Evolutionary conservation across 2,329 filamentous ascomycete genomes (phyloP).

Genomic region (Colletotrichum higginsianum): DNA sequence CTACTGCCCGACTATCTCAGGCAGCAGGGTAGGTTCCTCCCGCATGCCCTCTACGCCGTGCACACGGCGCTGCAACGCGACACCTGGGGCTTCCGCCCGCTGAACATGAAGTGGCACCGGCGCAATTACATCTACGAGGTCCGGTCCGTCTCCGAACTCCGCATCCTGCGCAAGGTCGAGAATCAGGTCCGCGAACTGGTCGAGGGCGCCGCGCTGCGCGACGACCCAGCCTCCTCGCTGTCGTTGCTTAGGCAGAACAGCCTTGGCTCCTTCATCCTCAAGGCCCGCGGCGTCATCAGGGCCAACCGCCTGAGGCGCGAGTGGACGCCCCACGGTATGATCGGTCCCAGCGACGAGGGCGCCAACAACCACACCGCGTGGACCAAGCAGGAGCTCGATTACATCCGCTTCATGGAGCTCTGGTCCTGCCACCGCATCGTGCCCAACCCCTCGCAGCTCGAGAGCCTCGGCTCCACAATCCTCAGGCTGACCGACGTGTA

Average conservation of each 20-base stretch:
- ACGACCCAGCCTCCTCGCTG: slow-evolving; percentile 22
- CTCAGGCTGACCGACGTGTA: slow-evolving; percentile 76
- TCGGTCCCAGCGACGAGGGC: slow-evolving; percentile 54
- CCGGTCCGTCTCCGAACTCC: slow-evolving; percentile 58
- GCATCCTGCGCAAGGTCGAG: slow-evolving; percentile 65
- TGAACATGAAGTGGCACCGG: slow-evolving; percentile 55
- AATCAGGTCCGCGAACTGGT: slow-evolving; percentile 68
- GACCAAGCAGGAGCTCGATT: slow-evolving; percentile 64
- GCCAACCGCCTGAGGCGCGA: slow-evolving; percentile 63
- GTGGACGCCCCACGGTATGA: slow-evolving; percentile 66
- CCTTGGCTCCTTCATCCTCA: slow-evolving; percentile 63
- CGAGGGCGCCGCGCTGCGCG: slow-evolving; percentile 51
- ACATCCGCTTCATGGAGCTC: slow-evolving; percentile 78
- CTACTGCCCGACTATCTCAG: slow-evolving; percentile 57
- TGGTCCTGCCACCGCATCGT: slow-evolving; percentile 63
- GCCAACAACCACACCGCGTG: slow-evolving; percentile 53
- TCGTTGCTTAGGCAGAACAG: slow-evolving; percentile 47
- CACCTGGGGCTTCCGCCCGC: slow-evolving; percentile 72
- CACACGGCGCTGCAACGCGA: slow-evolving; percentile 74
- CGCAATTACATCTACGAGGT: slow-evolving; percentile 60
- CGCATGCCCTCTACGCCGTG: slow-evolving; percentile 76
- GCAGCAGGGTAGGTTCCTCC: slow-evolving; percentile 56
- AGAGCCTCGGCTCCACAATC: slow-evolving; percentile 66
- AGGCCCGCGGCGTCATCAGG: slow-evolving; percentile 66
- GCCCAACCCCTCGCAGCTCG: slow-evolving; percentile 39